These are phyloP conservation scores for Candida sphagnicola DNA, from an alignment of 805 yeast species.

Conservation along the genomic window DNA sequence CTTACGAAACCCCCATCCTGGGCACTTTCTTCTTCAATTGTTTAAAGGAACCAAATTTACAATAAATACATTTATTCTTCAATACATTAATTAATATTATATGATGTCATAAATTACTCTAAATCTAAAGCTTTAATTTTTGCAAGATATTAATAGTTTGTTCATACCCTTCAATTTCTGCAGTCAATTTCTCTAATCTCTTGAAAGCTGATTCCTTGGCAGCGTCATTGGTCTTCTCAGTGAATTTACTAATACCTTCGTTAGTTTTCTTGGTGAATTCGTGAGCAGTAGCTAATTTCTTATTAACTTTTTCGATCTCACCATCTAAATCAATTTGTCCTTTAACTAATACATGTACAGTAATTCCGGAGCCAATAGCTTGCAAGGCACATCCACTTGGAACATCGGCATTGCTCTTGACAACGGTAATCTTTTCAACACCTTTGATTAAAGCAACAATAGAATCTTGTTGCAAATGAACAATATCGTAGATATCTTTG, in stretches of 20 bases:
- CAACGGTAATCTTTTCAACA: conserved; percentile 69
- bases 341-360: conserved; percentile 87
- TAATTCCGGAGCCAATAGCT: conserved; percentile 74
- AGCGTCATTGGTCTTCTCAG: conserved; percentile 75
- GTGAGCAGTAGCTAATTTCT: conserved; percentile 66
- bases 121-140: conserved; percentile 52
- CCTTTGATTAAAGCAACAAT: conserved; percentile 91
- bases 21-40: too few species aligned
- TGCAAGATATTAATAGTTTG: conserved; percentile 83
- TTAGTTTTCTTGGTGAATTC: conserved; percentile 59
- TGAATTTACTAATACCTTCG: conserved; percentile 79
- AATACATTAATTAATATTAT: too few species aligned
- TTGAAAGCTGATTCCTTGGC: conserved; percentile 74
- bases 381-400: conserved; percentile 91
- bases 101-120: background rate
- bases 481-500: conserved; percentile 46
- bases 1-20: too few species aligned
- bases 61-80: too few species aligned
- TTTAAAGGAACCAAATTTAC: too few species aligned
- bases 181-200: conserved; percentile 64
- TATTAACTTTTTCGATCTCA: conserved; percentile 78
- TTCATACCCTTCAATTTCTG: conserved; percentile 88
- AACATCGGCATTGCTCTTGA: conserved; percentile 48
- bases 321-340: conserved; percentile 92
- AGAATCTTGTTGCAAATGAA: conserved; percentile 72